phyloP scores from a whole-genome alignment of 2,329 filamentous ascomycete species.

The Cryphonectria japonica region DNA sequence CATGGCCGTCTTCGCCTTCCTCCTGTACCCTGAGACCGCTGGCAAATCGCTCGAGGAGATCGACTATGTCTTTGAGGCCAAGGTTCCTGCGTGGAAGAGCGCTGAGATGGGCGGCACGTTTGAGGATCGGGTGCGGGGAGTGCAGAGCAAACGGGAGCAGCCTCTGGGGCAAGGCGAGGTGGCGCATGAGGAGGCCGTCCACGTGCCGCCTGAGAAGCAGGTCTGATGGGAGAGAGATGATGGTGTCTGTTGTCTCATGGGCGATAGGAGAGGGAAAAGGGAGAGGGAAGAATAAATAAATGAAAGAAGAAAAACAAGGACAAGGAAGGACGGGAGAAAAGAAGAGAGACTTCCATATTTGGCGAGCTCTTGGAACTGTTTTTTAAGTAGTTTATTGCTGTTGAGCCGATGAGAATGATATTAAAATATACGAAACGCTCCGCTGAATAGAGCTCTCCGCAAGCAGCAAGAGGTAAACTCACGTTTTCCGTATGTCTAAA shows the following conservation, averaged over 20 bases:
- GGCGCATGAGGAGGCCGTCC: conserved; percentile 14
- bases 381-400: too few relatives aligned
- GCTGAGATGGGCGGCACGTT: conserved; percentile 20
- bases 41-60: conserved; percentile 60
- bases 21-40: conserved; percentile 60
- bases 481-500: too few relatives aligned
- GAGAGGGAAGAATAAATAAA: too few relatives aligned
- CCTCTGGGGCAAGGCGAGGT: background rate
- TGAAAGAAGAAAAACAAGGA: too few relatives aligned
- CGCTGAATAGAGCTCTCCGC: too few relatives aligned
- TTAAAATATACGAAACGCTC: too few relatives aligned
- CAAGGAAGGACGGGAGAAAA: too few relatives aligned
- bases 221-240: background rate
- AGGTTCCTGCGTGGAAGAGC: conserved; percentile 26
- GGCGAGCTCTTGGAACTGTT: too few relatives aligned
- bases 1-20: conserved; percentile 56
- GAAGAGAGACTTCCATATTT: too few relatives aligned
- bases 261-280: too few relatives aligned
- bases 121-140: conserved; percentile 22
- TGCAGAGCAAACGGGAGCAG: conserved; percentile 15
- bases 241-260: background rate
- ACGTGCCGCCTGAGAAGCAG: conserved; percentile 11
- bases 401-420: too few relatives aligned
- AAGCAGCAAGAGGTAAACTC: too few relatives aligned
- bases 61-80: conserved; percentile 50